A percentile compares a stretch with the other conserved stretches of the same genome.
phyloP scores from a whole-genome alignment of 768 basidiomycete species.

The Russula emetica region DNA sequence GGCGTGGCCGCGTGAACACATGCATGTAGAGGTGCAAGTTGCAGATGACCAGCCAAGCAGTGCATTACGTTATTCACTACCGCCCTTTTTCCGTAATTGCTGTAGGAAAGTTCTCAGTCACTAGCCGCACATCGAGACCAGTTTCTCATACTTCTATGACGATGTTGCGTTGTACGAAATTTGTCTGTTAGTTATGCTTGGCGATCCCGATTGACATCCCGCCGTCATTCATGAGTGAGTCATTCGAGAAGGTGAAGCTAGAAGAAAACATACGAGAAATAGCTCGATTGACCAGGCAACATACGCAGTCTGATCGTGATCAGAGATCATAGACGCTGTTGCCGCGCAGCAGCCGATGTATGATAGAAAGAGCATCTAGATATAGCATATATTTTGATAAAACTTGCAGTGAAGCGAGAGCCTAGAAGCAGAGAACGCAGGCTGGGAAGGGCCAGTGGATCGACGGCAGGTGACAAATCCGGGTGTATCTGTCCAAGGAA shows the following conservation, averaged over 20 bases:
- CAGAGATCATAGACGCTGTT: not conserved
- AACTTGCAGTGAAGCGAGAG: not conserved
- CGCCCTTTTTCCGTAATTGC: not conserved
- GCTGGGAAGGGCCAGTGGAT: not conserved
- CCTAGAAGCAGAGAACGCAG: not conserved
- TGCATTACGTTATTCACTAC: slow-evolving; percentile 2
- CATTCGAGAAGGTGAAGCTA: not conserved
- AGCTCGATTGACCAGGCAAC: not conserved
- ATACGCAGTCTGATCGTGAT: not conserved
- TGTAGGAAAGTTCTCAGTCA: not conserved
- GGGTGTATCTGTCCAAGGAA: not conserved
- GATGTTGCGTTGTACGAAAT: not conserved
- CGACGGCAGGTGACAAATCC: not conserved
- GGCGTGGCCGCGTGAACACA: not conserved
- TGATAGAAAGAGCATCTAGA: not conserved
- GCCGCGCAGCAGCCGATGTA: not conserved
- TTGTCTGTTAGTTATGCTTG: not conserved
- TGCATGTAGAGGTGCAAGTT: not conserved
- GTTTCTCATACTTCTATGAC: too few relatives aligned
- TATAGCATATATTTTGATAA: not conserved
- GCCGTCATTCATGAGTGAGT: too few relatives aligned
- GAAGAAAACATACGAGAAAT: not conserved
- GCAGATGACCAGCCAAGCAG: not conserved
- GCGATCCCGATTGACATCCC: not conserved
- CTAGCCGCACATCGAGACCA: not conserved